These are phyloP conservation scores for Craterostigma plantagineum DNA, from an alignment of 257 asterid genomes.

Conservation along the genomic window DNA sequence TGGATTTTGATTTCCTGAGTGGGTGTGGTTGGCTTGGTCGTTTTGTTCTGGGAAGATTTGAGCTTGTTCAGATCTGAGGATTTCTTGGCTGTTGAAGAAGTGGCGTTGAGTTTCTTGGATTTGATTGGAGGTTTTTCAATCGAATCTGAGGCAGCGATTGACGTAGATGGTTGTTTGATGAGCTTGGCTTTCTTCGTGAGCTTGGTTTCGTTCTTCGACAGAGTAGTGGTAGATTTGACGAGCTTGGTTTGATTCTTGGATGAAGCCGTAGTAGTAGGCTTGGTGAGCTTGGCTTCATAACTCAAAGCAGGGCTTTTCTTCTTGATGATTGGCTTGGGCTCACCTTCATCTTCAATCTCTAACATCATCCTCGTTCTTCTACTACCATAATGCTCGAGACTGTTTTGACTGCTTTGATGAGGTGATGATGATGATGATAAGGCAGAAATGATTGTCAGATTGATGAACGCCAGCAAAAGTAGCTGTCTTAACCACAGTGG, in stretches of 20 bases:
- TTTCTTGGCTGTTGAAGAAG: slow-evolving; percentile 28
- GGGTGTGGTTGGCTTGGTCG: slow-evolving; percentile 16
- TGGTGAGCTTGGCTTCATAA: slow-evolving; percentile 2
- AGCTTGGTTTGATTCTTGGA: slow-evolving; percentile 21
- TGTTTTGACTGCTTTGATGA: too few species aligned
- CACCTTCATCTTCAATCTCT: slow-evolving; percentile 20
- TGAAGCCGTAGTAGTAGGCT: background rate
- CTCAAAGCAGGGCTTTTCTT: background rate
- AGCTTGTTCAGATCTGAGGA: slow-evolving; percentile 35
- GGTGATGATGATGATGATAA: slow-evolving; percentile 8
- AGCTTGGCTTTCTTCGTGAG: slow-evolving; percentile 10
- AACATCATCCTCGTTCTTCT: slow-evolving; percentile 16
- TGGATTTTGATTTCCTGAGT: slow-evolving; percentile 17
- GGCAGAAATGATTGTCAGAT: slow-evolving; percentile 26
- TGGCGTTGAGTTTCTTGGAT: slow-evolving; percentile 52
- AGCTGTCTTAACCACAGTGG: slow-evolving; percentile 28
- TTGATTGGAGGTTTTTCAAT: slow-evolving; percentile 21
- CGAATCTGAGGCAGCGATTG: background rate
- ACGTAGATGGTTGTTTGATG: slow-evolving; percentile 16
- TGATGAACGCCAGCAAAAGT: slow-evolving; percentile 24
- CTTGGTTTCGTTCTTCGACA: slow-evolving; percentile 6
- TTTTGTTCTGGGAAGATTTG: slow-evolving; percentile 31
- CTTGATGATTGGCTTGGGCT: slow-evolving; percentile 7
- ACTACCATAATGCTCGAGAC: slow-evolving; percentile 6
- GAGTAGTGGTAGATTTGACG: slow-evolving; percentile 7